These are phyloP conservation scores for Pterocarpus santalinus DNA, from an alignment of 306 rosid genomes.

Conservation along the genomic window DNA sequence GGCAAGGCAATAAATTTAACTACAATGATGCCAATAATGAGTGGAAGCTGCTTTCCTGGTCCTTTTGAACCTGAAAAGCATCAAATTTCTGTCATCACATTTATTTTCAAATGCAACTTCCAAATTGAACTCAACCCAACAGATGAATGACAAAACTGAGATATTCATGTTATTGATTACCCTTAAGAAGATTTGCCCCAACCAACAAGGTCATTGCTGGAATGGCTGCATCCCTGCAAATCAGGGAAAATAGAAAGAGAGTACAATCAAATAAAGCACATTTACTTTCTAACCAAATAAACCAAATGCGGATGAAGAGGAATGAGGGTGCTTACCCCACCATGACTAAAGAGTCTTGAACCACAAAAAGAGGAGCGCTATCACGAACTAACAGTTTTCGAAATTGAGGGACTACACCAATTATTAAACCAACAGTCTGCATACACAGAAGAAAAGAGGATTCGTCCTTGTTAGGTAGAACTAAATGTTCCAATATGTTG, in stretches of 20 bases:
- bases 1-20: slow-evolving; percentile 46
- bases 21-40: slow-evolving; percentile 35
- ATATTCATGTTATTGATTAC: slow-evolving; percentile 2
- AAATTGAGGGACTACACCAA: slow-evolving; percentile 51
- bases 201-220: slow-evolving; percentile 41
- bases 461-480: neutral
- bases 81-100: neutral
- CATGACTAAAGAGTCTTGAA: slow-evolving; percentile 51
- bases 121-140: neutral
- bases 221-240: slow-evolving; percentile 42
- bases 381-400: slow-evolving; percentile 42
- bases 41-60: neutral
- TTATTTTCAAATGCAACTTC: slow-evolving; percentile 1
- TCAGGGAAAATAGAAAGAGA: neutral
- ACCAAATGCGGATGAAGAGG: neutral
- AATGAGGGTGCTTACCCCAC: slow-evolving; percentile 50
- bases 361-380: slow-evolving; percentile 48
- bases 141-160: neutral
- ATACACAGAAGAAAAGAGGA: neutral
- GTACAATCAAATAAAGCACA: neutral
- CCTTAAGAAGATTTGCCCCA: slow-evolving; percentile 51
- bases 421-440: slow-evolving; percentile 54
- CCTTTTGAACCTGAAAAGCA: slow-evolving; percentile 42
- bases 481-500: neutral
- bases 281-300: neutral